phyloP scores from a whole-genome alignment of 2,329 filamentous ascomycete genomes.

The Zymoseptoria pseudotritici region DNA sequence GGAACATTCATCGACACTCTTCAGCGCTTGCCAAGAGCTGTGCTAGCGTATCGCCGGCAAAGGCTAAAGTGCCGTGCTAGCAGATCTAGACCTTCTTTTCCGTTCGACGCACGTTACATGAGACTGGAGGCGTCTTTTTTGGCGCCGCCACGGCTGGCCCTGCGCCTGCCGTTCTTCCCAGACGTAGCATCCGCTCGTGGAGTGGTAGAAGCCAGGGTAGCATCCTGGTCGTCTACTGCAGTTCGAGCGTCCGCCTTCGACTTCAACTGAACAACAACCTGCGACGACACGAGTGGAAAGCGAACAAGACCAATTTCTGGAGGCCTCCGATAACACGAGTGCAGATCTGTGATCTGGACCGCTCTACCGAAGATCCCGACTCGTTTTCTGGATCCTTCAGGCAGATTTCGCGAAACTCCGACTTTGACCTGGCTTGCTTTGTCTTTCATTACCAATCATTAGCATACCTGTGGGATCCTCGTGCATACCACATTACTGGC shows the following conservation, averaged over 20 bases:
- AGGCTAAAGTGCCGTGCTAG: background rate
- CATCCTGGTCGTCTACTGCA: background rate
- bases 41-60: background rate
- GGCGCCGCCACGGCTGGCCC: background rate
- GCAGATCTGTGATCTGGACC: background rate
- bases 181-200: background rate
- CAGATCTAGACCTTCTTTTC: background rate
- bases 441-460: background rate
- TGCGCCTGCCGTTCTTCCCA: background rate
- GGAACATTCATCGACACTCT: background rate
- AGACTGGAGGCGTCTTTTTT: background rate
- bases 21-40: background rate
- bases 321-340: background rate
- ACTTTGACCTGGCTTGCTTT: background rate
- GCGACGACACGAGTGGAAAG: background rate
- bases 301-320: background rate
- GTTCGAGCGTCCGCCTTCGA: background rate
- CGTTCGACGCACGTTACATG: background rate
- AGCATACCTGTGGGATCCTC: background rate
- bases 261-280: background rate
- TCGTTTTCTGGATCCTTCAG: background rate
- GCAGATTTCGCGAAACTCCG: background rate
- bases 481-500: background rate
- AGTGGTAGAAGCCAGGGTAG: background rate
- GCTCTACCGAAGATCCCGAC: background rate